Percentiles rank a stretch among this genome's conserved stretches.
These are phyloP conservation scores for Sporothrix inflata DNA, from an alignment of 2,329 filamentous ascomycete genomes.

Conservation along the genomic window DNA sequence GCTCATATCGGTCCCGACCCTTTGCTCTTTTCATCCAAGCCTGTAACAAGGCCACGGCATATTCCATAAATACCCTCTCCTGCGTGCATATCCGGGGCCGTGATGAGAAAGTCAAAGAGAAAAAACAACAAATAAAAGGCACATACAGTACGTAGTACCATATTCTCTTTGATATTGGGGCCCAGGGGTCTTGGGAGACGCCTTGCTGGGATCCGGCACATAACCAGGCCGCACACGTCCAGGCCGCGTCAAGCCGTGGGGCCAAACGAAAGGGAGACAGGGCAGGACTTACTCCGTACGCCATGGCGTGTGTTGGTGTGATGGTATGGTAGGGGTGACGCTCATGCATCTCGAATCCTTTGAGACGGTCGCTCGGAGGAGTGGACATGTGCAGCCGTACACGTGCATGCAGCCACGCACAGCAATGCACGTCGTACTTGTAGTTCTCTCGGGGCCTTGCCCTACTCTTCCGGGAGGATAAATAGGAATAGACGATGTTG, in stretches of 20 bases:
- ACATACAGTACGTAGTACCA: background rate
- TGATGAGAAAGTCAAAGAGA: background rate
- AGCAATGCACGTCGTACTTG: background rate
- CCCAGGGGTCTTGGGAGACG: background rate
- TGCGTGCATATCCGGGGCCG: background rate
- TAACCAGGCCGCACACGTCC: background rate
- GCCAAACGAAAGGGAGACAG: background rate
- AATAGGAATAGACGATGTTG: background rate
- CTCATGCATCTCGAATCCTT: conserved; percentile 23
- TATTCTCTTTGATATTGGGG: background rate
- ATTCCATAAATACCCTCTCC: background rate
- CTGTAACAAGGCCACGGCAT: conserved; percentile 26
- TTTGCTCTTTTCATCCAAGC: background rate
- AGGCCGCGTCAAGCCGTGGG: conserved; percentile 6
- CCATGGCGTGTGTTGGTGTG: background rate
- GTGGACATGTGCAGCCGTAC: conserved; percentile 14
- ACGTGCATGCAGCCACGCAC: conserved; percentile 8
- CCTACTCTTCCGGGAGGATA: background rate
- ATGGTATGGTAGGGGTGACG: background rate
- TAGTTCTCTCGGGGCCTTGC: background rate
- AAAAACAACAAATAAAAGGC: background rate
- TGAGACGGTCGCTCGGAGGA: conserved; percentile 12
- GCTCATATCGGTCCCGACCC: background rate
- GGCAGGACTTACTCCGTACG: background rate
- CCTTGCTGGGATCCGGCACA: conserved; percentile 7